Conservation (phyloP, 1,139 yeast species). For the Kodamaea suecica region DNA sequence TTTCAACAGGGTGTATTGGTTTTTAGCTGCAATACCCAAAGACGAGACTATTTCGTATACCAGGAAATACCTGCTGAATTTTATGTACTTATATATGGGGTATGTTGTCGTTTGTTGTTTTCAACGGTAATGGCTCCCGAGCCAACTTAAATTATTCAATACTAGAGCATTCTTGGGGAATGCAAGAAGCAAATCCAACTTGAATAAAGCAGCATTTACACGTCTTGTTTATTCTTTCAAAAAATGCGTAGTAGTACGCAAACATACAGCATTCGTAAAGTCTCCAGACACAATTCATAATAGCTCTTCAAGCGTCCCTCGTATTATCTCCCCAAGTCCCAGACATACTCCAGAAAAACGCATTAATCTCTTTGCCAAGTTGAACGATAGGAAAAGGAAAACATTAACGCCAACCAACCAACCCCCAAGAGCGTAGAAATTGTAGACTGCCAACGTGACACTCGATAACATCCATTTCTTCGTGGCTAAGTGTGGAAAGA, state of each 20-base stretch:
- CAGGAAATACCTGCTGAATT: too few relatives aligned
- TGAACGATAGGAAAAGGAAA: slow-evolving; percentile 12
- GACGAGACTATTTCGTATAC: too few relatives aligned
- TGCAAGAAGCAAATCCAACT: too few relatives aligned
- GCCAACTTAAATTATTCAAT: too few relatives aligned
- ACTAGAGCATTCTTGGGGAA: too few relatives aligned
- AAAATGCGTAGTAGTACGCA: too few relatives aligned
- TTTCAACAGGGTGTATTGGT: too few relatives aligned
- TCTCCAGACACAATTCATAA: neutral
- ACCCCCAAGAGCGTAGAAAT: slow-evolving; percentile 29
- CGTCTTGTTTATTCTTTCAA: too few relatives aligned
- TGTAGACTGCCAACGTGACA: slow-evolving; percentile 25
- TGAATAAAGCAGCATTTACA: too few relatives aligned
- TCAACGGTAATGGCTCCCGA: neutral
- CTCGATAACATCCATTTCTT: slow-evolving; percentile 12
- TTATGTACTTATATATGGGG: neutral
- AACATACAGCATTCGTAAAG: too few relatives aligned
- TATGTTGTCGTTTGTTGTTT: neutral
- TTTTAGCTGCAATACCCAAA: too few relatives aligned
- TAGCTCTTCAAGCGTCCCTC: slow-evolving; percentile 11
- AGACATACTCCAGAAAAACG: slow-evolving; percentile 5
- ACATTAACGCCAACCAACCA: slow-evolving; percentile 31
- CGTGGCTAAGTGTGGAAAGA: slow-evolving; percentile 14
- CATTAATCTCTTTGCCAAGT: slow-evolving; percentile 9
- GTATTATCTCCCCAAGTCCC: slow-evolving; percentile 6